phyloP scores from a whole-genome alignment of 2,329 filamentous ascomycete species.

The Gremmenia infestans region DNA sequence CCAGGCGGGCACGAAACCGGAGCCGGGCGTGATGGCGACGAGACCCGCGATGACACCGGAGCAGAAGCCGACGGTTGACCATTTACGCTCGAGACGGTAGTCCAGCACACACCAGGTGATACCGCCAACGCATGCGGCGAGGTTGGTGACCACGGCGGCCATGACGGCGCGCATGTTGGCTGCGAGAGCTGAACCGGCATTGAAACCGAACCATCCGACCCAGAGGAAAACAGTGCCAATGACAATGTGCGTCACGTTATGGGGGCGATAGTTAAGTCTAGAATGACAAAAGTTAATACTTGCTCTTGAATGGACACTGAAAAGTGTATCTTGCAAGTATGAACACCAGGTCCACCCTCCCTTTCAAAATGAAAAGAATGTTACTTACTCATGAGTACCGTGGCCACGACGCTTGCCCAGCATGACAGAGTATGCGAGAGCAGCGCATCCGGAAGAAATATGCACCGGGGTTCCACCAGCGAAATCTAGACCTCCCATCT shows the following conservation, averaged over 20 bases:
- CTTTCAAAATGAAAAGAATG: not conserved
- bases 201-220: conserved; percentile 96
- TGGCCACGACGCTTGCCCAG: conserved; percentile 68
- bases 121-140: conserved; percentile 77
- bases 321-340: not conserved
- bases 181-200: conserved; percentile 74
- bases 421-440: conserved; percentile 87
- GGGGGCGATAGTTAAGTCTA: conserved; percentile 81
- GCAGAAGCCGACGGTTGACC: conserved; percentile 91
- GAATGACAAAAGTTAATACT: not conserved
- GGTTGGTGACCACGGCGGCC: conserved; percentile 80
- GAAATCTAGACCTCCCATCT: conserved; percentile 79
- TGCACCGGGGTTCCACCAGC: conserved; percentile 89
- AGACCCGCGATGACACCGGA: conserved; percentile 84
- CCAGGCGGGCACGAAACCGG: conserved; percentile 80
- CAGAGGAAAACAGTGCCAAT: conserved; percentile 93
- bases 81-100: conserved; percentile 84
- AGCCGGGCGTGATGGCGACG: conserved; percentile 83
- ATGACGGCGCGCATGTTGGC: conserved; percentile 83
- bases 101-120: conserved; percentile 67
- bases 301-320: not conserved
- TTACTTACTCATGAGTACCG: conserved; percentile 58
- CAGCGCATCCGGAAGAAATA: conserved; percentile 72
- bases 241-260: conserved; percentile 90
- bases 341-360: not conserved